A percentile compares a stretch with the other conserved stretches of the same genome.
phyloP scores from a whole-genome alignment of 768 basidiomycete genomes.

The Collybiopsis luxurians region DNA sequence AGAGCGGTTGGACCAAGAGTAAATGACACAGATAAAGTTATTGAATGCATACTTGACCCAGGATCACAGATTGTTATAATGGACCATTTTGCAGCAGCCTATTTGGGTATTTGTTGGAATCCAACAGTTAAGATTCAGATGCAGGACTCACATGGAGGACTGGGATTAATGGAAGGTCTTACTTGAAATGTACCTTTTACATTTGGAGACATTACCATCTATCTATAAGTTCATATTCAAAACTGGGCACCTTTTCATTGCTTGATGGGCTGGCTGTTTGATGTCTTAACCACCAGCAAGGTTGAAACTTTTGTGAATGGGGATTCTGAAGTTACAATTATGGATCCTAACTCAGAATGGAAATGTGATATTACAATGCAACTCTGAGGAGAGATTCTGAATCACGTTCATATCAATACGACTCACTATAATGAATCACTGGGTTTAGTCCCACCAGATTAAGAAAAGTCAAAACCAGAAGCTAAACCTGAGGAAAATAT shows the following conservation, averaged over 20 bases:
- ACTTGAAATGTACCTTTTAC: conserved; percentile 20
- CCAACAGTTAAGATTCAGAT: conserved; percentile 15
- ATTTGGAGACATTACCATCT: conserved; percentile 19
- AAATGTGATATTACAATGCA: background rate
- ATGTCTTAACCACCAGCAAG: too few relatives aligned
- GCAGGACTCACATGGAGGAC: conserved; percentile 19
- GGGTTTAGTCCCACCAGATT: too few relatives aligned
- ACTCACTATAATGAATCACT: background rate
- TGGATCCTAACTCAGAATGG: background rate
- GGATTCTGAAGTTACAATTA: background rate
- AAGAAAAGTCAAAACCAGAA: too few relatives aligned
- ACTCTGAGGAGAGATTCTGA: background rate
- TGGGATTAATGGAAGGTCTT: conserved; percentile 17
- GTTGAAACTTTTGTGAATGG: background rate
- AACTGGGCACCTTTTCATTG: too few relatives aligned
- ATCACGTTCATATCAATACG: background rate
- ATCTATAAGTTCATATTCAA: conserved; percentile 25
- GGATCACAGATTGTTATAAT: conserved; percentile 24
- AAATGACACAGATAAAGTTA: too few relatives aligned
- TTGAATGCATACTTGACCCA: too few relatives aligned
- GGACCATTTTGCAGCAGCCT: conserved; percentile 14
- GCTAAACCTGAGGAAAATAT: background rate
- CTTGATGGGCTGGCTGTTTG: too few relatives aligned
- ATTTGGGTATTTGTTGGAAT: conserved; percentile 14
- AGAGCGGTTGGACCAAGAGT: too few relatives aligned